These are phyloP conservation scores for Aspergillus awamori DNA, from an alignment of 2,329 filamentous ascomycete genomes.

Conservation along the genomic window DNA sequence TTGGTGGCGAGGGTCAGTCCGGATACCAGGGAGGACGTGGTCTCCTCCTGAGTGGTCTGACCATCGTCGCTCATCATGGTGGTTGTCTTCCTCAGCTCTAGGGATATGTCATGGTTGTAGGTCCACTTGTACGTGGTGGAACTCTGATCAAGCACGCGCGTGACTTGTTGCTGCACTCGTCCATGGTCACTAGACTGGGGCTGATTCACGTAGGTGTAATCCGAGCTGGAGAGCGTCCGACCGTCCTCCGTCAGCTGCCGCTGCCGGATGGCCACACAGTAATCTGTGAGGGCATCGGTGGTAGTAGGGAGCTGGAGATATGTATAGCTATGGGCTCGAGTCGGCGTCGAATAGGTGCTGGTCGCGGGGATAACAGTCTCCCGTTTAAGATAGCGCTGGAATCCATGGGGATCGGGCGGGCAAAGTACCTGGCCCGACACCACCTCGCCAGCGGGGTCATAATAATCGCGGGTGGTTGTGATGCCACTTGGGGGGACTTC, in stretches of 20 bases:
- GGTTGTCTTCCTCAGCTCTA: neutral
- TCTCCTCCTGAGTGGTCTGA: neutral
- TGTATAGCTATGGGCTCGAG: neutral
- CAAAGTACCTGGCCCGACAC: neutral
- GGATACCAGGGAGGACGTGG: neutral
- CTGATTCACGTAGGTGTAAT: conserved; percentile 7
- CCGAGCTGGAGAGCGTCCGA: neutral
- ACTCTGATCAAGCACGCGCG: neutral
- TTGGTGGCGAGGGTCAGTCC: neutral
- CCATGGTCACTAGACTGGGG: conserved; percentile 7
- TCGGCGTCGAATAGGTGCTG: neutral
- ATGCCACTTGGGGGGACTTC: neutral
- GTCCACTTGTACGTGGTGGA: neutral
- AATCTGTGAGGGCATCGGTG: neutral
- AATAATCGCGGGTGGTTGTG: conserved; percentile 1
- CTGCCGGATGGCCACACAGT: neutral
- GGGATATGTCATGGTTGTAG: neutral
- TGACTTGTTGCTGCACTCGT: conserved; percentile 1
- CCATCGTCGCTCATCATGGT: conserved; percentile 4
- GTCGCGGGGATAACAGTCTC: conserved; percentile 5
- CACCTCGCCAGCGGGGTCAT: neutral
- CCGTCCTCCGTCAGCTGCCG: neutral
- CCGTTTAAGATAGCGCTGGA: conserved; percentile 7
- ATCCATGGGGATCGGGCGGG: conserved; percentile 11
- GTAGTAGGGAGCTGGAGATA: neutral